Evolutionary conservation across 2,329 filamentous ascomycete genomes (phyloP).

Genomic region (Sporothrix phasma): DNA sequence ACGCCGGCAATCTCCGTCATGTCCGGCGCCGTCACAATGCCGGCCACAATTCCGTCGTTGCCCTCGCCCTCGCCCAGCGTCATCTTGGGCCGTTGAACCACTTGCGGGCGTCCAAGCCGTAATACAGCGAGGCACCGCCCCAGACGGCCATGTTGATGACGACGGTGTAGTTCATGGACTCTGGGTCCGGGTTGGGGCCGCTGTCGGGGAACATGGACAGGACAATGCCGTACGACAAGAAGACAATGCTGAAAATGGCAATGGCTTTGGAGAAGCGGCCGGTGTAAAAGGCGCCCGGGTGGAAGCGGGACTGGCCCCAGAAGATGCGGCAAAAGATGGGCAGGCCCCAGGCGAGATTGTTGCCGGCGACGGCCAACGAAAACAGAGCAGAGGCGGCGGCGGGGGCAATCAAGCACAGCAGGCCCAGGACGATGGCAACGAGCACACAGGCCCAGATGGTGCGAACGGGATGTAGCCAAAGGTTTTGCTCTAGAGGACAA

Average conservation of each 20-base stretch:
- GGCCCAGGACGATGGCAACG: constrained; percentile 42
- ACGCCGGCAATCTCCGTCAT: not conserved
- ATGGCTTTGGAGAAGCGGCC: constrained; percentile 43
- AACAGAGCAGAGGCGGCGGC: constrained; percentile 51
- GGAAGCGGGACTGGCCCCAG: constrained; percentile 49
- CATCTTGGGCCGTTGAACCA: constrained; percentile 50
- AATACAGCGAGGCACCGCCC: constrained; percentile 46
- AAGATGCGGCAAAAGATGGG: constrained; percentile 49
- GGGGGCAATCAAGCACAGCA: constrained; percentile 47
- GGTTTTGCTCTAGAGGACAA: constrained; percentile 30
- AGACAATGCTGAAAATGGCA: constrained; percentile 42
- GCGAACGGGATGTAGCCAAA: constrained; percentile 47
- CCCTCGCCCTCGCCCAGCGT: constrained; percentile 33
- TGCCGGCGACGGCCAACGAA: constrained; percentile 48
- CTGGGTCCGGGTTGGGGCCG: constrained; percentile 40
- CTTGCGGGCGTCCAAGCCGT: constrained; percentile 45
- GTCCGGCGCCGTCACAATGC: not conserved
- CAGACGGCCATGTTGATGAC: constrained; percentile 52
- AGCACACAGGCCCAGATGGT: constrained; percentile 45
- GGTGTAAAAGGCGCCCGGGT: constrained; percentile 49
- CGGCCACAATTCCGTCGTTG: not conserved
- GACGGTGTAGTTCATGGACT: constrained; percentile 53
- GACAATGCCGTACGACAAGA: constrained; percentile 45
- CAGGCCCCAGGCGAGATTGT: constrained; percentile 50
- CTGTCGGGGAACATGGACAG: constrained; percentile 49